Conservation (phyloP, 805 yeast genomes). For the Candida nitratophila region DNA sequence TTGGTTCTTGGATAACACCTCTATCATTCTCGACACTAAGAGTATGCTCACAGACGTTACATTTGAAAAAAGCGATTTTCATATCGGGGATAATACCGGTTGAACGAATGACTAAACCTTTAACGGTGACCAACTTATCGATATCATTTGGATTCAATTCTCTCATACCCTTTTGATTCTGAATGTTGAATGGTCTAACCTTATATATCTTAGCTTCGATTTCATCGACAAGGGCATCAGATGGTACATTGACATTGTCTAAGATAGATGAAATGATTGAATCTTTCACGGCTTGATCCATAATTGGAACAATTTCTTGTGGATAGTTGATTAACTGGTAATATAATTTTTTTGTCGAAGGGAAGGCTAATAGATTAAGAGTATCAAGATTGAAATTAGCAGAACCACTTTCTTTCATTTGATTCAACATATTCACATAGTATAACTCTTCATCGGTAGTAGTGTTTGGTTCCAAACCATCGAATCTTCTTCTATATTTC, state of each 20-base stretch:
- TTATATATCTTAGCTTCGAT: conserved; percentile 80
- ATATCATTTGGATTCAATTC: conserved; percentile 92
- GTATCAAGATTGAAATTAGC: conserved; percentile 84
- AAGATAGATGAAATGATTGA: conserved; percentile 70
- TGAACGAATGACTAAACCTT: conserved; percentile 83
- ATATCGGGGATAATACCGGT: conserved; percentile 94
- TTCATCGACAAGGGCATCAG: conserved; percentile 48
- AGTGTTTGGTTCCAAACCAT: conserved; percentile 30
- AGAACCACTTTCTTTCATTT: conserved; percentile 71
- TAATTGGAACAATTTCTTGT: conserved; percentile 92
- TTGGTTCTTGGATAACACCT: conserved; percentile 90
- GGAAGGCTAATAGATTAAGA: conserved; percentile 66
- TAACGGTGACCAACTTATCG: conserved; percentile 84
- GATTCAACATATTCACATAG: conserved; percentile 66
- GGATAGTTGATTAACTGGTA: conserved; percentile 88
- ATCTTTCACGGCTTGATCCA: conserved; percentile 94
- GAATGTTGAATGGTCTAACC: conserved; percentile 83
- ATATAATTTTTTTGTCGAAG: conserved; percentile 70
- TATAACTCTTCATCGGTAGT: conserved; percentile 63
- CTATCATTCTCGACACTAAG: conserved; percentile 88
- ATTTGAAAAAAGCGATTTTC: conserved; percentile 94
- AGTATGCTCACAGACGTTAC: conserved; percentile 92
- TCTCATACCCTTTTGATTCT: conserved; percentile 72
- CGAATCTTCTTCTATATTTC: conserved; percentile 57
- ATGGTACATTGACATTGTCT: conserved; percentile 34